phyloP scores from a whole-genome alignment of 139 green algal species.

The Chlamydomonas incerta region DNA sequence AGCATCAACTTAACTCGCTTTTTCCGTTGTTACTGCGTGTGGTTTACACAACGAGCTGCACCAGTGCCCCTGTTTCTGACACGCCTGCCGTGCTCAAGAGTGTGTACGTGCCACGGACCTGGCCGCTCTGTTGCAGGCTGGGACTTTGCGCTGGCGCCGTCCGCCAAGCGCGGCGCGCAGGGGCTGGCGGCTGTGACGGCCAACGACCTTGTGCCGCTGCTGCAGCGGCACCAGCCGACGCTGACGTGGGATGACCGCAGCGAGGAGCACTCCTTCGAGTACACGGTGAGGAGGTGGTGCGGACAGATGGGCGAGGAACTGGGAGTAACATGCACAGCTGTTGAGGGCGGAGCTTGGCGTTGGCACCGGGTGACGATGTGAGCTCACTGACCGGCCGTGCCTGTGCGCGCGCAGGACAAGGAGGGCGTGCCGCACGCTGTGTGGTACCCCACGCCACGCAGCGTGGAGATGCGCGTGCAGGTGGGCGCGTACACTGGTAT shows the following conservation, averaged over 20 bases:
- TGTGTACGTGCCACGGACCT: too few species aligned
- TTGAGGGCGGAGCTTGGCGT: too few species aligned
- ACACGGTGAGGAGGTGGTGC: conserved; percentile 24
- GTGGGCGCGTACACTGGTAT: too few species aligned
- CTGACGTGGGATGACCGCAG: conserved; percentile 36
- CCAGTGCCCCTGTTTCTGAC: too few species aligned
- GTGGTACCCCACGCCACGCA: conserved; percentile 65
- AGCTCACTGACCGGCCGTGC: too few species aligned
- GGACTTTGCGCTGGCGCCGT: neutral
- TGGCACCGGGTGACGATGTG: neutral
- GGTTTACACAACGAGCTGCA: too few species aligned
- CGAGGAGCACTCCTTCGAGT: conserved; percentile 53
- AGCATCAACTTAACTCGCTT: too few species aligned
- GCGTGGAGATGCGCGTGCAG: conserved; percentile 57
- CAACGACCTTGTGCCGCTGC: conserved; percentile 16
- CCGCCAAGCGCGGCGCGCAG: neutral
- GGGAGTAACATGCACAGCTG: too few species aligned
- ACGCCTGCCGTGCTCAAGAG: too few species aligned
- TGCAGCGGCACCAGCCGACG: conserved; percentile 28
- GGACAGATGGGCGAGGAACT: too few species aligned
- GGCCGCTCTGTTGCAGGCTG: neutral
- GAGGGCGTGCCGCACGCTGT: conserved; percentile 24
- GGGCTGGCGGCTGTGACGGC: conserved; percentile 1
- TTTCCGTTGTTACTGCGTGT: too few species aligned
- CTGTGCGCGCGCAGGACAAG: neutral